phyloP scores from a whole-genome alignment of 1,284 basidiomycete species.

The Stereum hirsutum region DNA sequence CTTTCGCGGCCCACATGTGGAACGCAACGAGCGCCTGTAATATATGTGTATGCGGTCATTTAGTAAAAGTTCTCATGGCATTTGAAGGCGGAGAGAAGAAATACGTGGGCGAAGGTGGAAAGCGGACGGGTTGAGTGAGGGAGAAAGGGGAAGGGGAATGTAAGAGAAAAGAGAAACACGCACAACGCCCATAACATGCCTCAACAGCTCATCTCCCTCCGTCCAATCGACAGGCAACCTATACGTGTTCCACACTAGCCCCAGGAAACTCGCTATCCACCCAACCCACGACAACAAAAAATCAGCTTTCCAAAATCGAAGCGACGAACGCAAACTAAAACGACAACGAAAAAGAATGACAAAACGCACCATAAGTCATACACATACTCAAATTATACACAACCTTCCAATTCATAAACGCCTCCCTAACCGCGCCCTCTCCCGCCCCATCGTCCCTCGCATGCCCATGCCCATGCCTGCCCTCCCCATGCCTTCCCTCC shows the following conservation, averaged over 20 bases:
- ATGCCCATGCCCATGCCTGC: no score
- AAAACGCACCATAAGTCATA: conserved; percentile 82
- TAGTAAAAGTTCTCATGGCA: not conserved
- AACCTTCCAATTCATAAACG: conserved; percentile 92
- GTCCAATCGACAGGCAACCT: conserved; percentile 77
- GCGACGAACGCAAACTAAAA: not conserved
- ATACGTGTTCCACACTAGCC: conserved; percentile 85
- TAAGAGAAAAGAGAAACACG: no score
- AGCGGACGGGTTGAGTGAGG: no score
- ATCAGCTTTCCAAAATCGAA: no score
- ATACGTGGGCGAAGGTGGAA: no score
- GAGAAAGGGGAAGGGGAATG: no score
- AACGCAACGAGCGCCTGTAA: conserved; percentile 74
- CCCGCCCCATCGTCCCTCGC: no score
- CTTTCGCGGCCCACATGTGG: conserved; percentile 87
- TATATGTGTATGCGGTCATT: conserved; percentile 1
- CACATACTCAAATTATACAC: conserved; percentile 89
- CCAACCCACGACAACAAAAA: no score
- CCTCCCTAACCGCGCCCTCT: conserved; percentile 84
- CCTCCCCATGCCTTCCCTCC: no score
- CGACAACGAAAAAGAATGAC: not conserved
- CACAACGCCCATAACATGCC: conserved; percentile 81
- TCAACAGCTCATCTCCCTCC: conserved; percentile 81
- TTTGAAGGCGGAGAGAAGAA: no score
- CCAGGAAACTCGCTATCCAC: conserved; percentile 68